Conservation (phyloP, 2,329 filamentous ascomycete genomes). For the Verticillium dahliae region DNA sequence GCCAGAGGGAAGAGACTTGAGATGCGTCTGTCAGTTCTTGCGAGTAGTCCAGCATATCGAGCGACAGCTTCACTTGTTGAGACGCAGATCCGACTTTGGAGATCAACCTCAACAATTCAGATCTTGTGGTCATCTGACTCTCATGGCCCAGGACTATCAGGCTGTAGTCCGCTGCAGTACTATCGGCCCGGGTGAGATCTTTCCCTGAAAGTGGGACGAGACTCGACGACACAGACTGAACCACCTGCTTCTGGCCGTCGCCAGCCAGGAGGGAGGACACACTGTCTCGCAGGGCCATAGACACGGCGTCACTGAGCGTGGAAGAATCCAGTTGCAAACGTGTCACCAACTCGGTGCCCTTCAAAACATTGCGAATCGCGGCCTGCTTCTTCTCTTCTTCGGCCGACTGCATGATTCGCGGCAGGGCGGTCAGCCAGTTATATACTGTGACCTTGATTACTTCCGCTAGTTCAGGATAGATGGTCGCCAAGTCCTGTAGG, state of each 20-base stretch:
- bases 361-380: constrained; percentile 69
- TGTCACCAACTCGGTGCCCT: constrained; percentile 60
- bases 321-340: constrained; percentile 57
- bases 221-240: constrained; percentile 17
- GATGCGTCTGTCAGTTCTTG: constrained; percentile 50
- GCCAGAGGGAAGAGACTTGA: constrained; percentile 71
- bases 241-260: not conserved
- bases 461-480: constrained; percentile 56
- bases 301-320: constrained; percentile 61
- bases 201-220: constrained; percentile 20
- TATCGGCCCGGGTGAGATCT: constrained; percentile 15
- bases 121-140: constrained; percentile 58
- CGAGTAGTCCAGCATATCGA: constrained; percentile 58
- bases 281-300: constrained; percentile 67
- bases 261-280: constrained; percentile 40
- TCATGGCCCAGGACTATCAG: constrained; percentile 58
- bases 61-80: constrained; percentile 53
- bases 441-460: constrained; percentile 66
- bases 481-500: constrained; percentile 55
- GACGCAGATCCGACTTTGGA: constrained; percentile 48
- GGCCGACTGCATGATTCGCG: constrained; percentile 74
- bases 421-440: constrained; percentile 74
- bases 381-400: constrained; percentile 73
- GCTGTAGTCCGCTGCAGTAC: constrained; percentile 36
- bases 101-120: constrained; percentile 52